These are phyloP conservation scores for Pseudonectria foliicola DNA, from an alignment of 2,329 filamentous ascomycete species.

Conservation along the genomic window DNA sequence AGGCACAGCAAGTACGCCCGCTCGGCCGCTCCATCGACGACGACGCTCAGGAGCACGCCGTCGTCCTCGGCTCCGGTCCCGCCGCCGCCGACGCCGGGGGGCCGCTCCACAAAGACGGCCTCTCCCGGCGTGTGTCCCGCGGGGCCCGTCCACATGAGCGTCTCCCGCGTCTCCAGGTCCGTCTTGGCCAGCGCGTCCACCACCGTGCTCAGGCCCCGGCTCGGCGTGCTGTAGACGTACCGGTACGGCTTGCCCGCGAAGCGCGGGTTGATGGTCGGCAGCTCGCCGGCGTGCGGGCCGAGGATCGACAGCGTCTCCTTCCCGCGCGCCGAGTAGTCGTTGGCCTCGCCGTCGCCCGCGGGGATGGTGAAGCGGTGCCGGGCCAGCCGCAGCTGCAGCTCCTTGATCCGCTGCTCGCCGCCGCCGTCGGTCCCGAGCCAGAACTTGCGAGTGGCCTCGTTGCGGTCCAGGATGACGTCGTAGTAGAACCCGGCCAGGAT, in stretches of 20 bases:
- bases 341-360: conserved; percentile 1
- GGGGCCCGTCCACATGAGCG: conserved; percentile 49
- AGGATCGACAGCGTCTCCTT: conserved; percentile 39
- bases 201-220: conserved; percentile 51
- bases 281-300: conserved; percentile 50
- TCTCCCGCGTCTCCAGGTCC: conserved; percentile 47
- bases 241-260: conserved; percentile 47
- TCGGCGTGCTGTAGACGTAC: conserved; percentile 53
- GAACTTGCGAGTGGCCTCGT: conserved; percentile 37
- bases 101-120: conserved; percentile 55
- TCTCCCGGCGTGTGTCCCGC: conserved; percentile 61
- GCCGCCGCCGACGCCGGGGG: conserved; percentile 29
- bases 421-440: conserved; percentile 30
- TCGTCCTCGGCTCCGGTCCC: too few relatives aligned
- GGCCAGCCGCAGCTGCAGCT: conserved; percentile 31
- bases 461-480: conserved; percentile 52
- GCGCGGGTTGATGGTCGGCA: conserved; percentile 58
- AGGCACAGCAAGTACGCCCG: conserved; percentile 61
- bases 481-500: conserved; percentile 64
- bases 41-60: conserved; percentile 53
- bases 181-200: conserved; percentile 60
- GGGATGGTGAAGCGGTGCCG: conserved; percentile 38
- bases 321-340: conserved; percentile 14
- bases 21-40: conserved; percentile 53
- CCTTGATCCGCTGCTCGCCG: conserved; percentile 28